Conservation (phyloP, 805 yeast genomes). For the Komagataella kurtzmanii region DNA sequence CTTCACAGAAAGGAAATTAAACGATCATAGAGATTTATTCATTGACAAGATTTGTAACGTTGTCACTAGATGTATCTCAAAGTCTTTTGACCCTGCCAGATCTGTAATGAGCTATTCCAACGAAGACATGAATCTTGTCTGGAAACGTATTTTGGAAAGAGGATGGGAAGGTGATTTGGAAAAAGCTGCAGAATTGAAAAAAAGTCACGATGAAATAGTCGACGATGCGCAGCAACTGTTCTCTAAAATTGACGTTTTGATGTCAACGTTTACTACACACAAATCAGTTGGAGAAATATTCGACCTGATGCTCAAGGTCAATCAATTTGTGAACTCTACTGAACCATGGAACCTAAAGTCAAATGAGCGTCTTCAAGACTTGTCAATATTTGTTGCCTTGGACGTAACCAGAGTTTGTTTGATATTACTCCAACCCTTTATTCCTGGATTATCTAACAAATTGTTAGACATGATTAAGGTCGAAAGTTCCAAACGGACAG, state of each 20-base stretch:
- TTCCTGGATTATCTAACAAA: slow-evolving; percentile 46
- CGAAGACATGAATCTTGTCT: slow-evolving; percentile 7
- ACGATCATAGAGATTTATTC: slow-evolving; percentile 43
- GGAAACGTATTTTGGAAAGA: slow-evolving; percentile 1
- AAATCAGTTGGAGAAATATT: slow-evolving; percentile 46
- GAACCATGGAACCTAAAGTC: slow-evolving; percentile 62
- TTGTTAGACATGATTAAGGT: slow-evolving; percentile 59
- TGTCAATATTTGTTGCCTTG: slow-evolving; percentile 47
- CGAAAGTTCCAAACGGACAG: slow-evolving; percentile 20
- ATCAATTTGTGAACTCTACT: slow-evolving; percentile 49
- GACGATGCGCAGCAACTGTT: slow-evolving; percentile 13
- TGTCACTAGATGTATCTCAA: slow-evolving; percentile 59
- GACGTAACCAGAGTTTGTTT: slow-evolving; percentile 61
- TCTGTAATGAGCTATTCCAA: slow-evolving; percentile 22
- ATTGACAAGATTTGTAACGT: slow-evolving; percentile 79
- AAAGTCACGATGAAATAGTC: slow-evolving; percentile 6
- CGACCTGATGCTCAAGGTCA: slow-evolving; percentile 44
- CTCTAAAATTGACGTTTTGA: slow-evolving; percentile 23
- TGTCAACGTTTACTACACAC: slow-evolving; percentile 36
- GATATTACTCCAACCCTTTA: slow-evolving; percentile 56
- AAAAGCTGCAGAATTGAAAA: slow-evolving; percentile 4
- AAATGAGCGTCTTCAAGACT: slow-evolving; percentile 26
- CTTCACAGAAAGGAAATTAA: slow-evolving; percentile 47
- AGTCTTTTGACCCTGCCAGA: slow-evolving; percentile 43
- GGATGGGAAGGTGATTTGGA: background rate